These are phyloP conservation scores for Trichosanthes truncata DNA, from an alignment of 306 rosid species.

Conservation along the genomic window DNA sequence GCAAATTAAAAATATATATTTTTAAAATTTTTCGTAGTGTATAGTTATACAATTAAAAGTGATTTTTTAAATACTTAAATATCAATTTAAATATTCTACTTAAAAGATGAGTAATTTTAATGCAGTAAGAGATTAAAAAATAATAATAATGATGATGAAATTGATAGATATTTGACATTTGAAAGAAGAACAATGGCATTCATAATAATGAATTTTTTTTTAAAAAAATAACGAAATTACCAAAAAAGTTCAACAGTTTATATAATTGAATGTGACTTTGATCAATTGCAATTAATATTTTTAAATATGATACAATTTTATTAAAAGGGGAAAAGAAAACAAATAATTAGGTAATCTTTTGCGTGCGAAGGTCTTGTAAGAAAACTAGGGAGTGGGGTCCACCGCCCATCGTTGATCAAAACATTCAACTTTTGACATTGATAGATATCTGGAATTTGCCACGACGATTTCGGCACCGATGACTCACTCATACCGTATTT, in stretches of 20 bases:
- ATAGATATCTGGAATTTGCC: neutral
- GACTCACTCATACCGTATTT: slow-evolving; percentile 1
- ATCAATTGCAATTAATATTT: neutral
- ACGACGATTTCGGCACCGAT: neutral
- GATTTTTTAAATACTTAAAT: too few species aligned
- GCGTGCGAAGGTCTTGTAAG: slow-evolving; percentile 5
- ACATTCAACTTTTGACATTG: neutral
- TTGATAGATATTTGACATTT: neutral
- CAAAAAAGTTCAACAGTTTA: neutral
- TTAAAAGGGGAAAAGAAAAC: neutral
- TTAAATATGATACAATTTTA: neutral
- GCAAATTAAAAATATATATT: too few species aligned
- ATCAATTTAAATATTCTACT: too few species aligned
- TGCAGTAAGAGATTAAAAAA: too few species aligned
- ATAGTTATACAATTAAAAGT: too few species aligned
- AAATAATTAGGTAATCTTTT: neutral
- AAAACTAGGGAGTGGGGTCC: slow-evolving; percentile 3
- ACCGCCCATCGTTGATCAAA: neutral
- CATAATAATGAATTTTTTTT: neutral
- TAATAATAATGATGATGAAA: too few species aligned
- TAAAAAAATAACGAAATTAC: neutral
- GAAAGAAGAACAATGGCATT: neutral
- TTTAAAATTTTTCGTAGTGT: too few species aligned
- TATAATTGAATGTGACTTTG: neutral
- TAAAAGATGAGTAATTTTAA: too few species aligned